These are phyloP conservation scores for Smallanthus sonchifolius DNA, from an alignment of 129 eudicot species.

Conservation along the genomic window DNA sequence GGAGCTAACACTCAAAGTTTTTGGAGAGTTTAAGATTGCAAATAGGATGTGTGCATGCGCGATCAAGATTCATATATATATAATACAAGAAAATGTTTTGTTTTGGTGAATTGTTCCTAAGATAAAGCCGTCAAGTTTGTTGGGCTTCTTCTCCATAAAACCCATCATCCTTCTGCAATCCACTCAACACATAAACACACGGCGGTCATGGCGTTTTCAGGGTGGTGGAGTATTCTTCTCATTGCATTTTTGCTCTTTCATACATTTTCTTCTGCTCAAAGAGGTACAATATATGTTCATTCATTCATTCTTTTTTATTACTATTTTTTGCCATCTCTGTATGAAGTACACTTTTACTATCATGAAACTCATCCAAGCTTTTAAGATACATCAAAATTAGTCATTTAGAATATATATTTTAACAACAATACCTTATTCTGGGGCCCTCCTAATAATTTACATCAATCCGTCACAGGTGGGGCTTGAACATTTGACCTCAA, in stretches of 20 bases:
- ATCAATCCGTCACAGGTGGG: too few relatives aligned
- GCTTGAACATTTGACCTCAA: too few relatives aligned
- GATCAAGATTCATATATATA: slow-evolving; percentile 26
- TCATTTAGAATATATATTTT: too few relatives aligned
- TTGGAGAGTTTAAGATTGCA: slow-evolving; percentile 7
- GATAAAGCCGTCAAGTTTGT: slow-evolving; percentile 35
- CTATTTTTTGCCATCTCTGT: neutral
- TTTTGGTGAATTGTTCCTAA: slow-evolving; percentile 20
- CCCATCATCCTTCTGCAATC: neutral
- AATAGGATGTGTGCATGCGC: slow-evolving; percentile 26
- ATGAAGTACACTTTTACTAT: too few relatives aligned
- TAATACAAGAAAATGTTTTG: slow-evolving; percentile 16
- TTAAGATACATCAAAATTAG: too few relatives aligned
- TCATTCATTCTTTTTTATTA: neutral
- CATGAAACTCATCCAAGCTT: too few relatives aligned
- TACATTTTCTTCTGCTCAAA: slow-evolving; percentile 32
- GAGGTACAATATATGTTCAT: slow-evolving; percentile 1
- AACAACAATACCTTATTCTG: too few relatives aligned
- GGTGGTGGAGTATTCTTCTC: slow-evolving; percentile 22
- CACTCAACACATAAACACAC: neutral
- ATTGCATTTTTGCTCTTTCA: slow-evolving; percentile 30
- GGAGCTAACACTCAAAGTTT: slow-evolving; percentile 29
- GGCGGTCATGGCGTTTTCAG: slow-evolving; percentile 22
- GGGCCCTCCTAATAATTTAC: too few relatives aligned
- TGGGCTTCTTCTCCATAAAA: slow-evolving; percentile 25